These are phyloP conservation scores for Metschnikowia koreensis DNA, from an alignment of 805 yeast species.

Conservation along the genomic window DNA sequence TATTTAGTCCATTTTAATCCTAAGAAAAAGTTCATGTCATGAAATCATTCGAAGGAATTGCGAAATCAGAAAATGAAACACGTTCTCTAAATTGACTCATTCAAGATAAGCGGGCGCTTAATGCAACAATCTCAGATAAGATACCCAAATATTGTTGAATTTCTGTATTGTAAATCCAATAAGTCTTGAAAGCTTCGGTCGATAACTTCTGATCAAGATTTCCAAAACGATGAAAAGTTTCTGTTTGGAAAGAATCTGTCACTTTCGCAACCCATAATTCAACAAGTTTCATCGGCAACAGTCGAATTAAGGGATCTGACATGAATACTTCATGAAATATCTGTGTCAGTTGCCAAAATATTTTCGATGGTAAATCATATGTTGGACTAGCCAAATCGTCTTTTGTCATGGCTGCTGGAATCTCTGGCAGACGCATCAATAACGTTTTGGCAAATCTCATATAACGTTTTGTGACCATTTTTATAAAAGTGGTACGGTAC, in stretches of 20 bases:
- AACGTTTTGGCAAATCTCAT: not conserved
- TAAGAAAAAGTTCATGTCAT: too few relatives aligned
- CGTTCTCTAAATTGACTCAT: not conserved
- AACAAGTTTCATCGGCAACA: not conserved
- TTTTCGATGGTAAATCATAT: not conserved
- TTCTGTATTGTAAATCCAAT: not conserved
- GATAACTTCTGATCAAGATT: not conserved
- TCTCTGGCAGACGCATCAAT: not conserved
- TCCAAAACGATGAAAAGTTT: not conserved
- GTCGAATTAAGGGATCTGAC: not conserved
- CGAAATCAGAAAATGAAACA: too few relatives aligned
- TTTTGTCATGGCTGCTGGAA: not conserved
- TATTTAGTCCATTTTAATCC: too few relatives aligned
- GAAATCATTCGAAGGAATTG: too few relatives aligned
- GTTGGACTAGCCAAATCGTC: not conserved
- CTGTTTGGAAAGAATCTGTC: not conserved
- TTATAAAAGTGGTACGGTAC: not conserved
- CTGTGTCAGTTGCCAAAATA: not conserved
- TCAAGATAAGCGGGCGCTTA: not conserved
- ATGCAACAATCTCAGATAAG: not conserved
- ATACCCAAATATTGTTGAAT: not conserved
- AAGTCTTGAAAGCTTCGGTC: not conserved
- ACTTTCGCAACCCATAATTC: not conserved
- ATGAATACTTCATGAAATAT: not conserved
- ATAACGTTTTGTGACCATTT: not conserved